phyloP scores from a whole-genome alignment of 352 stramenopile species.

The Thalassiosira allenii region DNA sequence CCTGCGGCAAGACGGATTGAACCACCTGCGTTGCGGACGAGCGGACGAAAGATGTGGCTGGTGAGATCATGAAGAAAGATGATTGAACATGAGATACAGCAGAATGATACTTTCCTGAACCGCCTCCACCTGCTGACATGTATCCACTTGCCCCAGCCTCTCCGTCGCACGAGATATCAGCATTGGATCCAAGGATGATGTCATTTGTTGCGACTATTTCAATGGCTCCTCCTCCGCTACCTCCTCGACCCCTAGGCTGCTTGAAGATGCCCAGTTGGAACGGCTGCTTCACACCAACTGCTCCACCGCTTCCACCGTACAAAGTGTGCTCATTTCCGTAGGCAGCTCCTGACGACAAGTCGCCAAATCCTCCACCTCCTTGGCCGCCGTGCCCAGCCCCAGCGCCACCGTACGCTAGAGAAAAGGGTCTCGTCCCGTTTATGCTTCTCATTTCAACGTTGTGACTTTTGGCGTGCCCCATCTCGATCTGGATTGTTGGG shows the following conservation, averaged over 20 bases:
- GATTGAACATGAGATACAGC: too few relatives aligned
- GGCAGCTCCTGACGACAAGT: conserved; percentile 35
- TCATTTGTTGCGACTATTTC: conserved; percentile 93
- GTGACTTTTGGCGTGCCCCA: conserved; percentile 54
- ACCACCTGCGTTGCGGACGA: too few relatives aligned
- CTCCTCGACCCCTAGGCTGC: conserved; percentile 85
- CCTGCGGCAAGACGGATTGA: conserved; percentile 82
- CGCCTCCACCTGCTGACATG: conserved; percentile 82
- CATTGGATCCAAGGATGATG: conserved; percentile 89
- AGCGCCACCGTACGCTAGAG: conserved; percentile 90
- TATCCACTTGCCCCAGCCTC: conserved; percentile 70
- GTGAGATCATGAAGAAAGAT: too few relatives aligned
- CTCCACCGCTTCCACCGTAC: conserved; percentile 91
- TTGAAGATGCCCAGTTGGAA: conserved; percentile 78
- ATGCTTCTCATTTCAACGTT: conserved; percentile 67
- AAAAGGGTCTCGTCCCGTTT: conserved; percentile 88
- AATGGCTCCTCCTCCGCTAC: conserved; percentile 90
- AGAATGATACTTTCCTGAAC: too few relatives aligned
- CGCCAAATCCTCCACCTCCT: conserved; percentile 82
- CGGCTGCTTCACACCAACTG: conserved; percentile 87
- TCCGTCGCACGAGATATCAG: conserved; percentile 87
- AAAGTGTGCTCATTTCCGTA: conserved; percentile 87
- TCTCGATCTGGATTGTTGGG: conserved; percentile 53
- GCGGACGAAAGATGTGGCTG: too few relatives aligned
- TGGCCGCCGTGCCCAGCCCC: conserved; percentile 72